Evolutionary conservation across 2,329 filamentous ascomycete genomes (phyloP), one percentile per base, ranked within the genome.

Genomic region (Aureobasidium musti): DNA sequence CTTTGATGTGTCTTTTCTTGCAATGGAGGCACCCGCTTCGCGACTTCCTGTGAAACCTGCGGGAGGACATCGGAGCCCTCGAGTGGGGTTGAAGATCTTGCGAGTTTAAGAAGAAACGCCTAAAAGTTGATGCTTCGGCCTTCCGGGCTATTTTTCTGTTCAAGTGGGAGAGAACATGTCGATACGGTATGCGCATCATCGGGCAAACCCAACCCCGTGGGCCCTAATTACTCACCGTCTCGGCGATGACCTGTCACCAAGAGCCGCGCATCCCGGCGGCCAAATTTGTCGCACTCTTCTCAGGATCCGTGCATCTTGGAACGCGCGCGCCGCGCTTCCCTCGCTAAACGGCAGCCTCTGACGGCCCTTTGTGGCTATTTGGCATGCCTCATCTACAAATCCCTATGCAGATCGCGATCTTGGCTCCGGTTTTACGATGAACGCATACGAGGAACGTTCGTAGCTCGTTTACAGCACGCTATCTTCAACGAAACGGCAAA

Each of bases 1-100:
- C 73, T 70, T 74, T 75, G n/a, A 74, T 72, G 33, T 72, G 70
- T 53, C 73, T 61, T 6, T 67, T 66, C 68, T 75, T 75, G 68
- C 73, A 75, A 28, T 69, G 60, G 7, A 56, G 47, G 54, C 73
- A 73, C 13, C 73, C 73, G 2, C 68, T 68, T 11, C 71, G 69
- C 21, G 70, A 72, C 53, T 75, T 75, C 14, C 69, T 69, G 67
- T 75, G 73, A 43, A 72, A 73, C 23, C 72, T 56, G 39, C 73
- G 70, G 33, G 70, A 72, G 7, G 73, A 72, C 72, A 74, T 59
- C 35, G 54, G 33, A 56, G 35, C 33, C 35, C 30, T 41, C 53
- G 35, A 7, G 21, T 26, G 35, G 33, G 54, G 54, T 30, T 30
- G 5, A 23, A 59, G 6, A 45, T 45, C 21, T 43, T 43, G 53